Evolutionary conservation across 768 basidiomycete genomes (phyloP), one percentile per base, ranked within the genome.

Genomic region (Paxillus involutus): DNA sequence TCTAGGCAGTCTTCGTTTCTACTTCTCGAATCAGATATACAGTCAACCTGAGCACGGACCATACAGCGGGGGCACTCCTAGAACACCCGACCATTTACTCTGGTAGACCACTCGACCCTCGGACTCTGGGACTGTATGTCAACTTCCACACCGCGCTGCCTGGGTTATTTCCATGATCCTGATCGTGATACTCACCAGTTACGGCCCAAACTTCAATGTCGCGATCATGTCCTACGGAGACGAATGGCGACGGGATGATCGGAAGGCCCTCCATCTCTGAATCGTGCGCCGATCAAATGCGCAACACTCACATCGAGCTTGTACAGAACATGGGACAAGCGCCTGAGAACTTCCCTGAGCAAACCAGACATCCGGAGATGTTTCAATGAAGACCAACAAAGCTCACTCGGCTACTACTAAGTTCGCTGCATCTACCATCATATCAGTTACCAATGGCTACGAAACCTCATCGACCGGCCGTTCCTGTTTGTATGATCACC

Each of bases 211-310:
- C 46, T 75, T 74, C 52, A 70, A 73, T 48, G 59, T 70, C 7
- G 70, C 63, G 29, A 59, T 73, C 32, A 66, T 71, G 57, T 66
- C 60, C 2, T 76, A 78, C 52, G 73, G 73, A 1, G 47, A 70
- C 2, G 56, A 52, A 42, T 78, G 76, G 77, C 67, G 75, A 8
- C 62, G 57, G 32, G 70, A 76, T 52, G 70, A 76, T 52, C 60
- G 75, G 36, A 67, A 71, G 44, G 63, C 71, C 33, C 69, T 71
- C 53, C 73, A 75, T n/a, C n/a, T n/a, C n/a, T n/a, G n/a, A n/a
- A n/a, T n/a, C n/a, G n/a, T n/a, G n/a, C n/a, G n/a, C n/a, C n/a
- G n/a, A n/a, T n/a, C n/a, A n/a, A n/a, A n/a, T n/a, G n/a, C n/a
- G n/a, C n/a, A n/a, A n/a, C n/a, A n/a, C n/a, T n/a, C n/a, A n/a